Evolutionary conservation across 2,329 filamentous ascomycete genomes (phyloP), one percentile per base, ranked within the genome.

Genomic region (Coniella vitis): DNA sequence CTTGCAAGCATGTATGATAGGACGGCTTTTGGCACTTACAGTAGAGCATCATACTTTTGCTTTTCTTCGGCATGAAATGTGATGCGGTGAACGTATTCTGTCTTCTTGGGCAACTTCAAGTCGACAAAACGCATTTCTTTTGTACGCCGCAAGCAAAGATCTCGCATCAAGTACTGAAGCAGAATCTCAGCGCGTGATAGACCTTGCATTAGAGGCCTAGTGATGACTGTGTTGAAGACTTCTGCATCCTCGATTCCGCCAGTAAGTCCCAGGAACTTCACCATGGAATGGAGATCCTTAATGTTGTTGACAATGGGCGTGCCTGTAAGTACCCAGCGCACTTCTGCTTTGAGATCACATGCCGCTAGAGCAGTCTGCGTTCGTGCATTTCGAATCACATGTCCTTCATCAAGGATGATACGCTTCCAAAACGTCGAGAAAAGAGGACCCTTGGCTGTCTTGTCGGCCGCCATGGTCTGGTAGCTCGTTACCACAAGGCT

Each of bases 41-140:
- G 71, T 45, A 94, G 72, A 32, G 81, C 81, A 35, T 88, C 79
- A 60, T 95, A 95, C 66, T 86, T 87, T 57, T 82, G 78, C 56
- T 81, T 75, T 63, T 95, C 90, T 32, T 90, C 81, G 0, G 78
- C 66, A 38, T 82, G 76, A 58, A 95, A 89, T 8, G 81, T 73
- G 56, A 95, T 80, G 8, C 79, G 79, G 58, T 93, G 83, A 5
- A 93, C 73, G 56, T 85, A 90, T 60, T 91, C 88, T 1, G 81
- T 84, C 59, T 94, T 81, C 13, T 81, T 72, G 0, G 90, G 89
- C 8, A 95, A 73, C 54, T 82, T 85, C 17, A 95, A 70, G 56
- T 95, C 87, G 45, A 95, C 78, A 60, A 94, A 95, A 4, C 76
- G 76, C 89, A 95, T 95, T 48, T 91, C 84, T 63, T 95, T 95